These are phyloP conservation scores for Clausena lansium DNA, from an alignment of 345 rosid species.

Conservation along the genomic window DNA sequence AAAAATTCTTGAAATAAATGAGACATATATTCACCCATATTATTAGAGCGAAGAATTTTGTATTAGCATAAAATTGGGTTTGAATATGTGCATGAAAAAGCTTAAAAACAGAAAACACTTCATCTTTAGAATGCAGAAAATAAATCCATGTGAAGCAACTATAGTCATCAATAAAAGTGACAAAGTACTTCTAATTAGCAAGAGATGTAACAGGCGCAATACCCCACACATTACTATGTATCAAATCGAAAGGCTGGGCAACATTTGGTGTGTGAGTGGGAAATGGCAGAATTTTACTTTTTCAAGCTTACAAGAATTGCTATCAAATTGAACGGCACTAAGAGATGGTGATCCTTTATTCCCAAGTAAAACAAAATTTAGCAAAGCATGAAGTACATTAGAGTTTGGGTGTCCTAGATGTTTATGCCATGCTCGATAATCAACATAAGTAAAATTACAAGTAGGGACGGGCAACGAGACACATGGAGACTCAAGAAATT, in stretches of 20 bases:
- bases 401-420: background rate
- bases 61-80: too few species aligned
- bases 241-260: background rate
- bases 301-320: background rate
- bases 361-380: background rate
- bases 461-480: background rate
- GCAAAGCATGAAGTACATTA: background rate
- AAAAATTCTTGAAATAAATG: background rate
- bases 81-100: background rate
- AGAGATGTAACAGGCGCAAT: background rate
- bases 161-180: background rate
- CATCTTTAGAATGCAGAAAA: background rate
- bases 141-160: too few species aligned
- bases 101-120: background rate
- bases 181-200: slow-evolving; percentile 2
- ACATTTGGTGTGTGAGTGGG: background rate
- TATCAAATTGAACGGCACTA: background rate
- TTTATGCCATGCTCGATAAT: slow-evolving; percentile 4
- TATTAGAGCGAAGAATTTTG: background rate
- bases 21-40: background rate
- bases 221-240: background rate
- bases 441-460: too few species aligned
- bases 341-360: background rate
- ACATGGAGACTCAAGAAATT: background rate
- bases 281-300: background rate